These are phyloP conservation scores for Fusarium mangiferae DNA, from an alignment of 2,329 filamentous ascomycete species.

Conservation along the genomic window DNA sequence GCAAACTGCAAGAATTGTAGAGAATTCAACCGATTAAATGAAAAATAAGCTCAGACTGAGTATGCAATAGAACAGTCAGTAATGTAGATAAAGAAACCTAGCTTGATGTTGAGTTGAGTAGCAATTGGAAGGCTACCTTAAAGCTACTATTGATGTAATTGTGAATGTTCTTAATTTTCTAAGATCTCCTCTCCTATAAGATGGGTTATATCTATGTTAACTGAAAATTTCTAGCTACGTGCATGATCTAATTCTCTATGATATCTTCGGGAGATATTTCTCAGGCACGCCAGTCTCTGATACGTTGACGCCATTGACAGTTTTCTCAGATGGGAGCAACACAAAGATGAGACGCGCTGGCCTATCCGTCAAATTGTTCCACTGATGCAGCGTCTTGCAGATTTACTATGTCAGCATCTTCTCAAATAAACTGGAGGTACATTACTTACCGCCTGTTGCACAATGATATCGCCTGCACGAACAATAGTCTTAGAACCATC, in stretches of 20 bases:
- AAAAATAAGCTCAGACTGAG: too few relatives aligned
- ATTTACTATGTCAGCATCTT: not conserved
- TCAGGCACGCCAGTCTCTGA: not conserved
- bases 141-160: too few relatives aligned
- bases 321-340: not conserved
- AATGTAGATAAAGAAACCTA: too few relatives aligned
- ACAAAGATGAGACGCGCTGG: not conserved
- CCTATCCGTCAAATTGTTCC: not conserved
- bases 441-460: not conserved
- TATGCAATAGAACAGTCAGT: too few relatives aligned
- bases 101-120: too few relatives aligned
- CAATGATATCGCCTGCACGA: not conserved
- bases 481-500: not conserved
- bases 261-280: not conserved
- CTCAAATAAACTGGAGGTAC: too few relatives aligned
- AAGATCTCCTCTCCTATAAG: too few relatives aligned
- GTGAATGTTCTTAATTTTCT: too few relatives aligned
- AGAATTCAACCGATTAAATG: not conserved
- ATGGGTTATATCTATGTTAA: not conserved
- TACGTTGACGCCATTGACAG: not conserved
- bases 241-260: not conserved
- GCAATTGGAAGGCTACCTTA: too few relatives aligned
- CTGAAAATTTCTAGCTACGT: fast-evolving
- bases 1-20: not conserved
- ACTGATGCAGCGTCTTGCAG: not conserved